A percentile compares a stretch with the other conserved stretches of the same genome.
phyloP scores from a whole-genome alignment of 768 basidiomycete species.

The Tricholoma terreum region DNA sequence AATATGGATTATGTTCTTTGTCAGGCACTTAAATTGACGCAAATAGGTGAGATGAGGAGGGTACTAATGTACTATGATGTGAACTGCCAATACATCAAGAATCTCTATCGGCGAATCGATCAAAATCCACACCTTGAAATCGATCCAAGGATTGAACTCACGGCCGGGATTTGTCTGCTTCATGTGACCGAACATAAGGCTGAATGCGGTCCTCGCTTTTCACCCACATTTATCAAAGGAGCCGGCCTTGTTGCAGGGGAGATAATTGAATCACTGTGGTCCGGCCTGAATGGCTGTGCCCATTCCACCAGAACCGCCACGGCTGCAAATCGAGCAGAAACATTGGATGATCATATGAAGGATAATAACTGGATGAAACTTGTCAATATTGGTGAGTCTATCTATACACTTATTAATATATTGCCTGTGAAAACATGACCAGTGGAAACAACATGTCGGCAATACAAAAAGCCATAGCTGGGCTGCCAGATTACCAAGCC shows the following conservation, averaged over 20 bases:
- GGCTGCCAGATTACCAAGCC: too few species aligned
- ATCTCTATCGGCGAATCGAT: background rate
- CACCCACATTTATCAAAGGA: background rate
- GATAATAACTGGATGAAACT: too few species aligned
- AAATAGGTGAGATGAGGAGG: background rate
- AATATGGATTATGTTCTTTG: slow-evolving; percentile 22
- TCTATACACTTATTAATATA: too few species aligned
- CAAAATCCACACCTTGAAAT: too few species aligned
- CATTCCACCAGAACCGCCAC: slow-evolving; percentile 6
- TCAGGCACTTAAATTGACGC: slow-evolving; percentile 9
- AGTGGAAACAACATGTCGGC: too few species aligned
- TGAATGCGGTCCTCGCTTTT: slow-evolving; percentile 24
- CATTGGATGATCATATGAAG: too few species aligned
- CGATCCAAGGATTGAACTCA: too few species aligned
- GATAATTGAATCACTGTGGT: too few species aligned
- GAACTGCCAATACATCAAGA: slow-evolving; percentile 13
- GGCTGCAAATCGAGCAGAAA: slow-evolving; percentile 2
- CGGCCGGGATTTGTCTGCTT: background rate
- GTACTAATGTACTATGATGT: slow-evolving; percentile 18
- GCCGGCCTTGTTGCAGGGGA: too few species aligned
- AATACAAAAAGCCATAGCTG: too few species aligned
- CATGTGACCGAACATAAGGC: background rate
- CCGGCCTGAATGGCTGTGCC: slow-evolving; percentile 8
- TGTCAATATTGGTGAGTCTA: too few species aligned
- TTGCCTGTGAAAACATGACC: too few species aligned